phyloP scores from a whole-genome alignment of 2,329 filamentous ascomycete species.

The Blastomyces percursus region DNA sequence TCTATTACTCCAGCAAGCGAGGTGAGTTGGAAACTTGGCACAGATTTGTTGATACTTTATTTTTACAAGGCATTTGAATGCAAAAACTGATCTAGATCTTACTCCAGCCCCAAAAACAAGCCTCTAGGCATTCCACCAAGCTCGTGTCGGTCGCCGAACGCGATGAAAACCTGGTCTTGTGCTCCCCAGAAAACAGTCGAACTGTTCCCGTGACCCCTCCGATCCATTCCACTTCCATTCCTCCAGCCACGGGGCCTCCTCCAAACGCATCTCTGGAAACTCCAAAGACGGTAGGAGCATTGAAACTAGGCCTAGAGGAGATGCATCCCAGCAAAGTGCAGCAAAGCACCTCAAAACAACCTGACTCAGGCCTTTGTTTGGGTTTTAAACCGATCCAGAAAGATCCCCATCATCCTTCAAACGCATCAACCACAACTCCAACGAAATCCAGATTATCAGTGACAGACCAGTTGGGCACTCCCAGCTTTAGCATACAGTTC shows the following conservation, averaged over 20 bases:
- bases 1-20: constrained; percentile 5
- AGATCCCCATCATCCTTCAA: constrained; percentile 19
- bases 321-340: constrained; percentile 88
- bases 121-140: constrained; percentile 19
- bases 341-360: constrained; percentile 59
- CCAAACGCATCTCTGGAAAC: constrained; percentile 38
- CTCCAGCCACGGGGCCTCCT: constrained; percentile 19
- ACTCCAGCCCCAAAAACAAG: constrained; percentile 11
- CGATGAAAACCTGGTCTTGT: constrained; percentile 33
- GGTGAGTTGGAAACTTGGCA: constrained; percentile 5
- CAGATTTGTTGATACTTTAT: background rate
- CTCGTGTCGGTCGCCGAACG: constrained; percentile 39
- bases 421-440: constrained; percentile 29
- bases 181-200: constrained; percentile 18
- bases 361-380: constrained; percentile 68
- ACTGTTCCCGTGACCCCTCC: constrained; percentile 15
- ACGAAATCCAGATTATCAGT: constrained; percentile 30
- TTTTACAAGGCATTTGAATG: background rate
- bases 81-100: background rate
- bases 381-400: constrained; percentile 67
- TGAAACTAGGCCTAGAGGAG: constrained; percentile 63
- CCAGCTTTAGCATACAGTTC: constrained; percentile 39
- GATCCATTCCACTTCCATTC: constrained; percentile 24
- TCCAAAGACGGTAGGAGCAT: constrained; percentile 52
- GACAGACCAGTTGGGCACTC: constrained; percentile 30